Evolutionary conservation across 176 grass and related monocot genomes (phyloP).

Genomic region (Eremochloa ophiuroides): DNA sequence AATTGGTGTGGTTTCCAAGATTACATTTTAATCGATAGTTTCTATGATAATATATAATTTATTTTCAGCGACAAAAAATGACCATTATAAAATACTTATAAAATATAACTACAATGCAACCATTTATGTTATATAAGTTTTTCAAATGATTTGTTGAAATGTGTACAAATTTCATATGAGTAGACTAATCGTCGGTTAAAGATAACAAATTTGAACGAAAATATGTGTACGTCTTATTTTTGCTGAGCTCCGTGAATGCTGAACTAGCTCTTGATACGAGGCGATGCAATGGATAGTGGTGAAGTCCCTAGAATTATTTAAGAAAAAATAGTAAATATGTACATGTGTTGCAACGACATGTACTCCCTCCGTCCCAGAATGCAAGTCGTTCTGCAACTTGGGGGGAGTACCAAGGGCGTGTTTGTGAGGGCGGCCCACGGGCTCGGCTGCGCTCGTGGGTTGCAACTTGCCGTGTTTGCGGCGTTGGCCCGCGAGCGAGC

Average conservation of each 20-base stretch:
- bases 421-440: too few species aligned
- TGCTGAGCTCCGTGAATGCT: background rate
- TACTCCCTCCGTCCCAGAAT: too few species aligned
- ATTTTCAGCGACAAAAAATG: too few species aligned
- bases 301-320: background rate
- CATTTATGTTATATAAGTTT: background rate
- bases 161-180: background rate
- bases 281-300: background rate
- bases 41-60: background rate
- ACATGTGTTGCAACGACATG: background rate
- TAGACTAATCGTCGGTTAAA: background rate
- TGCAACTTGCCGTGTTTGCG: too few species aligned
- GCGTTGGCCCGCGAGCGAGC: too few species aligned
- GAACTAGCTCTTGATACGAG: background rate
- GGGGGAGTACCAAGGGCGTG: too few species aligned
- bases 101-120: background rate
- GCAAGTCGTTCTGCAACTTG: too few species aligned
- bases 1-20: background rate
- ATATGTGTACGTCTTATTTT: background rate
- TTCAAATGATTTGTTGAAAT: background rate
- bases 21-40: background rate
- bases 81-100: background rate
- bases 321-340: background rate
- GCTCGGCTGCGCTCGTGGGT: too few species aligned
- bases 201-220: background rate